Evolutionary conservation across 257 asterid genomes (phyloP).

Genomic region (Plantago elongata): DNA sequence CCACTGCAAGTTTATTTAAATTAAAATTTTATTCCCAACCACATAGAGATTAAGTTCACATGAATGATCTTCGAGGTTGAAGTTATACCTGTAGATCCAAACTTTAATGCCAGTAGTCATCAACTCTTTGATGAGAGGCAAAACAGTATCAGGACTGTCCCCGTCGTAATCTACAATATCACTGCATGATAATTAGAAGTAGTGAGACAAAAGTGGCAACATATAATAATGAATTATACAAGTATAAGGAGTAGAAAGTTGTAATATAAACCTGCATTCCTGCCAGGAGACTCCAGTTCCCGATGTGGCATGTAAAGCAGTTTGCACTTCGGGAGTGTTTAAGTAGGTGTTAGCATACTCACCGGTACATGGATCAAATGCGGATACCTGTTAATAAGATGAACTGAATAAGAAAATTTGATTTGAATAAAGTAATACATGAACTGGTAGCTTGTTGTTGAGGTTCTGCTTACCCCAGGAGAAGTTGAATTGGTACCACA

Average conservation of each 20-base stretch:
- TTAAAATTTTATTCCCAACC: too few relatives aligned
- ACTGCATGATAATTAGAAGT: too few relatives aligned
- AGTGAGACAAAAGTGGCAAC: too few relatives aligned
- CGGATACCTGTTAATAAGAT: conserved; percentile 18
- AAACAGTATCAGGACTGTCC: conserved; percentile 29
- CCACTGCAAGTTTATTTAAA: conserved; percentile 24
- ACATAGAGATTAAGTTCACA: too few relatives aligned
- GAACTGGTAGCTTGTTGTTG: not conserved
- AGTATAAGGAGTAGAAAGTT: too few relatives aligned
- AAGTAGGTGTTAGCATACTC: conserved; percentile 29
- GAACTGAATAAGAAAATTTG: not conserved
- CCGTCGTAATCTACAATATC: not conserved
- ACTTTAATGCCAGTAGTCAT: conserved; percentile 29
- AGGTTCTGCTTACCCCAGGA: not conserved
- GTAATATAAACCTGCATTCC: conserved; percentile 29
- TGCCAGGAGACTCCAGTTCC: conserved; percentile 28
- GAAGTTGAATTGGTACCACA: conserved; percentile 10
- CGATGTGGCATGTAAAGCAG: conserved; percentile 39
- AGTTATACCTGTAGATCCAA: conserved; percentile 41
- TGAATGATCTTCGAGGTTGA: not conserved
- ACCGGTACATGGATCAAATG: conserved; percentile 37
- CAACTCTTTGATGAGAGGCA: conserved; percentile 30
- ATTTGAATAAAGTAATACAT: not conserved
- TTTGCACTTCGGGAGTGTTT: conserved; percentile 39
- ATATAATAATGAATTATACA: too few relatives aligned